Base-by-base conservation (phyloP, 2,329 filamentous ascomycete genomes). In the Aspergillus alliaceus region DNA sequence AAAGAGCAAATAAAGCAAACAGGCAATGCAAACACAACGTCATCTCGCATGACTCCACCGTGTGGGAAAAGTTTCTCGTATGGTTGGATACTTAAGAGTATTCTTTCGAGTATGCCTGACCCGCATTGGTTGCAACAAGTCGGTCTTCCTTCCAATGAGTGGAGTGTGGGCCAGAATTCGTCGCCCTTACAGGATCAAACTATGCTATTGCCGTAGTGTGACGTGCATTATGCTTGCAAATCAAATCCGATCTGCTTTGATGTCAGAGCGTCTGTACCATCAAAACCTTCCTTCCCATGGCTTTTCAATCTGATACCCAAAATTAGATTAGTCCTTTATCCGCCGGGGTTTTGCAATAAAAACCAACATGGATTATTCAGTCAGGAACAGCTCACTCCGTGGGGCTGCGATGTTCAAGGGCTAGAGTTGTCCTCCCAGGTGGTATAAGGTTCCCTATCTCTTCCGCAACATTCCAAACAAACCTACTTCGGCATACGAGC, bases 21-120 rank as follows among this genome's bases (percentile, higher is more conserved):
- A 34, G 62, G 57, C 40, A 25, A 44, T 56, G 54, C 59, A 64
- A 63, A 60, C 53, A 47, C 11, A 18, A 56, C 58, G 61, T 63
- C 60, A 59, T 48, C n/a, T 31, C 35, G 39, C 39, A 48, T 51
- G 40, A 48, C 52, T 53, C 51, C 51, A 53, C 51, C 51, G 25
- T 15, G 39, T 53, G 51, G 40, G 35, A n/a, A 35, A 53, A 9
- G 12, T 9, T 47, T 32, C 47, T 37, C 46, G 8, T 31, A 40
- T 51, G 56, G 40, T 49, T 57, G 50, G 55, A 53, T 46, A 39
- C 3, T 20, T n/a, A n/a, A n/a, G n/a, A n/a, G n/a, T n/a, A n/a
- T n/a, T n/a, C n/a, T n/a, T n/a, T n/a, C n/a, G 6, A 32, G 34
- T 15, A 39, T 37, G 29, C 34, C 25, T 37, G 18, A 31, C 24